Base-by-base conservation (phyloP, 177 flowering plant species). In the Vitis hybrid region DNA sequence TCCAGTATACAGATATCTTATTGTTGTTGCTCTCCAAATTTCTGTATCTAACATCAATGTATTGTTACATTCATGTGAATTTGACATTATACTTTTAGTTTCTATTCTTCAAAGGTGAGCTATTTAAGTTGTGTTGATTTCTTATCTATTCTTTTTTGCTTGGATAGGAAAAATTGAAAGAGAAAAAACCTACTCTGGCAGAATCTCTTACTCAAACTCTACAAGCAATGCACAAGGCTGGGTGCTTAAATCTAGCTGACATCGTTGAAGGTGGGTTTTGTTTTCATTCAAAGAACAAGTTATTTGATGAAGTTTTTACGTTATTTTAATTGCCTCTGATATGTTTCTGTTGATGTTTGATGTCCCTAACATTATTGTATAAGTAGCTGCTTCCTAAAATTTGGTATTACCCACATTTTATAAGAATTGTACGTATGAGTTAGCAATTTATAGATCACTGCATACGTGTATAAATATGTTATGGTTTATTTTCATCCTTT, bases 131-230 rank as follows among this genome's bases (percentile, higher is more conserved):
- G 40, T 14, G 60, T 5, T 60, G 3, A 67, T 32, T 60, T 50
- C 2, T 65, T 56, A 1, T 67, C n/a, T 4, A 40, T 40, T 40
- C 8, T 4, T 40, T 40, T 62, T 19, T 78, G 69, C 50, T 82
- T 60, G 52, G 6, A 52, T 58, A 96, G 99, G 99, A 96, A 85
- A 96, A 96, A 87, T 70, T 96, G 79, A 96, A 96, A 81, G 99
- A 96, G 86, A 96, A 96, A 79, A 96, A 96, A 69, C 98, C 98
- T 72, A 69, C 92, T 63, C 51, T 86, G 65, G 68, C 86, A 0
- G 99, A 92, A 55, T 68, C 99, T 10, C 94, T 96, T 69, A 81
- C 83, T 59, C 97, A 92, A 78, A 92, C 98, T 48, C 93, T 96
- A 15, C 98, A 93, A 80, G 85, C 94, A 52, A 84, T 96, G 80